Evolutionary conservation across 73 alveolate genomes (phyloP).

Genomic region (Stentor coeruleus): DNA sequence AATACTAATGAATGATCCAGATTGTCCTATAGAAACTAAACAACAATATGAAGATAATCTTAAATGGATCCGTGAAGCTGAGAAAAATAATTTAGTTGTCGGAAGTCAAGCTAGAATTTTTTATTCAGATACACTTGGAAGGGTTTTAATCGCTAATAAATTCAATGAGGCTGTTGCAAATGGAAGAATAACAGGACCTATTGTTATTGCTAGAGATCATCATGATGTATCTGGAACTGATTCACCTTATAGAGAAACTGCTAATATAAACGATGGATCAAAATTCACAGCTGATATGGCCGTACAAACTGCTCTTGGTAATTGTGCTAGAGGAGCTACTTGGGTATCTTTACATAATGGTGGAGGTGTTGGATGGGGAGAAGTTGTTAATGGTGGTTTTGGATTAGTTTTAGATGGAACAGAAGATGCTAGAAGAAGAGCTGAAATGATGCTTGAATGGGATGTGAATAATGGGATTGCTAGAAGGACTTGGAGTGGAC

Average conservation of each 20-base stretch:
- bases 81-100: slow-evolving; percentile 49
- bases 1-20: slow-evolving; percentile 29
- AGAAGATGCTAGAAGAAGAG: slow-evolving; percentile 54
- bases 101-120: slow-evolving; percentile 63
- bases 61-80: slow-evolving; percentile 52
- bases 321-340: slow-evolving; percentile 64
- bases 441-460: slow-evolving; percentile 54
- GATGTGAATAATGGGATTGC: slow-evolving; percentile 62
- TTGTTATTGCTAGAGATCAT: slow-evolving; percentile 59
- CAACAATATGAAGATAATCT: slow-evolving; percentile 39
- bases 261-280: slow-evolving; percentile 66
- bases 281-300: slow-evolving; percentile 68
- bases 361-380: slow-evolving; percentile 75
- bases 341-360: slow-evolving; percentile 72
- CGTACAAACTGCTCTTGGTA: slow-evolving; percentile 50
- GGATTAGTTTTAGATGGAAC: slow-evolving; percentile 64
- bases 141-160: slow-evolving; percentile 51
- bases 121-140: slow-evolving; percentile 54
- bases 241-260: slow-evolving; percentile 57
- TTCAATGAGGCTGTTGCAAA: slow-evolving; percentile 49
- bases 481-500: slow-evolving; percentile 62
- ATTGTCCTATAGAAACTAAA: slow-evolving; percentile 28
- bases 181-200: slow-evolving; percentile 47
- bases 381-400: slow-evolving; percentile 62
- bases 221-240: slow-evolving; percentile 71